A percentile compares a stretch with the other conserved stretches of the same genome.
Conservation (phyloP, 23 red algal species). For the Cyanidiococcus yangmingshanensis region DNA sequence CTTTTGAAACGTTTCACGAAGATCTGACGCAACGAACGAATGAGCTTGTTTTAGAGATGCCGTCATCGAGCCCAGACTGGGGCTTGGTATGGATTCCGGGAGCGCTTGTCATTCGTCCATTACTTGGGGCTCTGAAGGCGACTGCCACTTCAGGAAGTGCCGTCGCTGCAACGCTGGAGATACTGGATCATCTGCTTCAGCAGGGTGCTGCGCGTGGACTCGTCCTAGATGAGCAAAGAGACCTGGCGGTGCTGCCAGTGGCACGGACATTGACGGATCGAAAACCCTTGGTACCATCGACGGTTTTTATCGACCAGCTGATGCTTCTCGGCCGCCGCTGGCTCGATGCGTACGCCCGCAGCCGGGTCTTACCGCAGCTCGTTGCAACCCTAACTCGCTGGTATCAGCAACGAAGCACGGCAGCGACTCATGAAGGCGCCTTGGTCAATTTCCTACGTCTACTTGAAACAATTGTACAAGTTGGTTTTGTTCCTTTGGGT, state of each 20-base stretch:
- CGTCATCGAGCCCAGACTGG: background rate
- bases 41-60: background rate
- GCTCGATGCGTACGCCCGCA: conserved; percentile 14
- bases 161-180: conserved; percentile 37
- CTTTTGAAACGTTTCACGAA: no score
- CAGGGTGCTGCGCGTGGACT: conserved; percentile 29
- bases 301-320: background rate
- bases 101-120: conserved; percentile 29
- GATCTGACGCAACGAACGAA: background rate
- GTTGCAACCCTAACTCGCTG: conserved; percentile 58
- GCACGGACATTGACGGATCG: background rate
- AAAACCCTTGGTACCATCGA: background rate
- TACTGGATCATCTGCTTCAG: conserved; percentile 25
- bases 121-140: conserved; percentile 43
- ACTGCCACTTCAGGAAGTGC: conserved; percentile 34
- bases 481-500: background rate
- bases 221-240: background rate
- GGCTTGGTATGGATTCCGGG: background rate
- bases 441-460: background rate
- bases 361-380: conserved; percentile 32
- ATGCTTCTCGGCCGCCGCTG: background rate
- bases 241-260: background rate
- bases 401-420: conserved; percentile 22
- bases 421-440: conserved; percentile 1
- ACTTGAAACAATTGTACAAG: background rate